A percentile compares a stretch with the other conserved stretches of the same genome.
These are phyloP conservation scores for Colletotrichum tropicale DNA, from an alignment of 2,329 filamentous ascomycete genomes.

Conservation along the genomic window DNA sequence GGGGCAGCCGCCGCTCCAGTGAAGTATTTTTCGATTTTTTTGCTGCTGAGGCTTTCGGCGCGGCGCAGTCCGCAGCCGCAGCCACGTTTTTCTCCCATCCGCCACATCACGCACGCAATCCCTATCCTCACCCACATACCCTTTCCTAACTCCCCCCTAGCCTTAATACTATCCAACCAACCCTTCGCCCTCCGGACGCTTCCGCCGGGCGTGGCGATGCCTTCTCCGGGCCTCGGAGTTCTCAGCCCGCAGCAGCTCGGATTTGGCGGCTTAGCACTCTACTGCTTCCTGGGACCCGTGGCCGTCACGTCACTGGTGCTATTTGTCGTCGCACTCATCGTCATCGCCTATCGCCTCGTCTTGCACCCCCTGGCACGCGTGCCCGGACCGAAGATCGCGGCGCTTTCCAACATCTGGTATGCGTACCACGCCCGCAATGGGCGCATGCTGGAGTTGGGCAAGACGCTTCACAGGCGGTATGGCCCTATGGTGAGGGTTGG, in stretches of 20 bases:
- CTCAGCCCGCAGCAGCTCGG: not conserved
- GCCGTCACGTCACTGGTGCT: not conserved
- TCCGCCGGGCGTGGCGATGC: slow-evolving; percentile 6
- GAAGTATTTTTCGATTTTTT: not conserved
- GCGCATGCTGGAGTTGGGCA: slow-evolving; percentile 42
- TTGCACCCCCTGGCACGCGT: slow-evolving; percentile 49
- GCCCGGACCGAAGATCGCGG: slow-evolving; percentile 52
- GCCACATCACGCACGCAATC: slow-evolving; percentile 10
- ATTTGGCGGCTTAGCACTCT: not conserved
- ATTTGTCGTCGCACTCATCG: not conserved
- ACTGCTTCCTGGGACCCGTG: not conserved
- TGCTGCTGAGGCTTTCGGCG: not conserved
- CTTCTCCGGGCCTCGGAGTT: not conserved
- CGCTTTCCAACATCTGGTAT: slow-evolving; percentile 53
- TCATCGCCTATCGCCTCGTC: slow-evolving; percentile 39
- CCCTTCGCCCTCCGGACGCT: not conserved
- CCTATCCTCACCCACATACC: not conserved
- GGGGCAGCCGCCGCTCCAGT: not conserved
- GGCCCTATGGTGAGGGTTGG: slow-evolving; percentile 57
- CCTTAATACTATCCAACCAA: not conserved
- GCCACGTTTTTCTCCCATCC: not conserved
- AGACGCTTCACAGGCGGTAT: slow-evolving; percentile 48
- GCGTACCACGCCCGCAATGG: slow-evolving; percentile 50
- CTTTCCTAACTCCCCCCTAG: not conserved
- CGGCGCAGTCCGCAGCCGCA: not conserved